These are phyloP conservation scores for Cyclotella distinguenda DNA, from an alignment of 108 stramenopile species.

Conservation along the genomic window DNA sequence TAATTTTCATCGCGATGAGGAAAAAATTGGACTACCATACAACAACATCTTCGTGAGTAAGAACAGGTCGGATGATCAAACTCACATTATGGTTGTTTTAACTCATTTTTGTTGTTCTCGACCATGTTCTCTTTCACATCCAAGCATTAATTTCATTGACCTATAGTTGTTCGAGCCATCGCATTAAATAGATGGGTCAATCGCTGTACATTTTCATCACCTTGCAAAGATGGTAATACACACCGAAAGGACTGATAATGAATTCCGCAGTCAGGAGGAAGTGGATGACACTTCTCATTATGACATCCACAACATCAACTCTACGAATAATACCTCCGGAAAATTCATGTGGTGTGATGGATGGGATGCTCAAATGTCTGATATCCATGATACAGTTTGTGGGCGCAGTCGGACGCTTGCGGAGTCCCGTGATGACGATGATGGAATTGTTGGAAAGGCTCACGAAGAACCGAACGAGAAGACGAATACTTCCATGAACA, in stretches of 20 bases:
- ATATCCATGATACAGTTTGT: constrained; percentile 30
- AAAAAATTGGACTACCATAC: no score
- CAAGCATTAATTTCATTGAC: no score
- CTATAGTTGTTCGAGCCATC: no score
- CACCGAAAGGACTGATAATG: constrained; percentile 6
- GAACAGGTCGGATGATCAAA: no score
- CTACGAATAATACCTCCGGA: neutral
- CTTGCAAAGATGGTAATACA: neutral
- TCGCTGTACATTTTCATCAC: no score
- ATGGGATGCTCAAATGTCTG: constrained; percentile 14
- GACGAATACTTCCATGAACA: neutral
- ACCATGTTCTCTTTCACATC: no score
- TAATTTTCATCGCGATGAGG: no score
- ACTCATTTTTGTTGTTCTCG: no score
- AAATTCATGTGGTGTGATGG: constrained; percentile 33
- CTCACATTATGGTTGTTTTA: no score
- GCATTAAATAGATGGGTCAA: no score
- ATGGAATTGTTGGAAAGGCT: neutral
- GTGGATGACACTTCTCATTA: neutral
- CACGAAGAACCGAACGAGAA: neutral
- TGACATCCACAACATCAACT: constrained; percentile 1
- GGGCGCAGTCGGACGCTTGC: constrained; percentile 6
- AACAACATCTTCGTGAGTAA: no score
- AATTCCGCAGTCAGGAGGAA: neutral
- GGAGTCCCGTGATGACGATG: constrained; percentile 39